A percentile compares a stretch with the other conserved stretches of the same genome.
Evolutionary conservation across 2,329 filamentous ascomycete species (phyloP).

Genomic region (Aureobasidium sp.): DNA sequence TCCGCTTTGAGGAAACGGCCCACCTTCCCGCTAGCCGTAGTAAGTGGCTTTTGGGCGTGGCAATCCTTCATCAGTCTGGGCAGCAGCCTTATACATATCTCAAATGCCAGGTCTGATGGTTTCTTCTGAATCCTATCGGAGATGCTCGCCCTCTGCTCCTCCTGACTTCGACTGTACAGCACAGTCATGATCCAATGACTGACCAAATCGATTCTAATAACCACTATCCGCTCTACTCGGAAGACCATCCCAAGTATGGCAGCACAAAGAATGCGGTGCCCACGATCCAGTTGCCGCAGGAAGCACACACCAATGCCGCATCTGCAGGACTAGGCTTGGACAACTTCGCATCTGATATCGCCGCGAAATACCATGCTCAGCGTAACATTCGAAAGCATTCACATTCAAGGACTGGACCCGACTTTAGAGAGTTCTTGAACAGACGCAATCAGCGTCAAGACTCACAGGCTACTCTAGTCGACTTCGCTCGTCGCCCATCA

Average conservation of each 20-base stretch:
- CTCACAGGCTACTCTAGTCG: constrained; percentile 12
- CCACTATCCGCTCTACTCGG: constrained; percentile 14
- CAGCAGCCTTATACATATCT: neutral
- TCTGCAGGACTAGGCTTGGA: constrained; percentile 6
- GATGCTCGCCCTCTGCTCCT: neutral
- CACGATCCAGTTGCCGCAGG: neutral
- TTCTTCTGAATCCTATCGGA: neutral
- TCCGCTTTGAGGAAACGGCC: neutral
- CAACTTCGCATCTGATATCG: constrained; percentile 10
- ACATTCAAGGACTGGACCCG: neutral
- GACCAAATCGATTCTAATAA: constrained; percentile 10
- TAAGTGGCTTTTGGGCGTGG: constrained; percentile 1
- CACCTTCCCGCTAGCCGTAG: neutral
- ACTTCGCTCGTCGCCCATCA: constrained; percentile 5
- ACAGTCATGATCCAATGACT: constrained; percentile 7
- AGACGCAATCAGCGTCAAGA: constrained; percentile 1
- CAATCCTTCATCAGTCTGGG: neutral
- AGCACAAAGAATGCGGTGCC: neutral
- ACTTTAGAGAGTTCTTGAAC: constrained; percentile 8
- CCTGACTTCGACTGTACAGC: neutral
- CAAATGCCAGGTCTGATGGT: neutral
- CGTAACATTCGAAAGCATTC: neutral
- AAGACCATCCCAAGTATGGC: constrained; percentile 16
- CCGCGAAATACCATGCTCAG: neutral
- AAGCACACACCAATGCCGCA: constrained; percentile 8